Percentiles rank a stretch among this genome's conserved stretches.
Evolutionary conservation across 176 grass and related monocot species (phyloP).

Genomic region (Phoenix dactylifera): DNA sequence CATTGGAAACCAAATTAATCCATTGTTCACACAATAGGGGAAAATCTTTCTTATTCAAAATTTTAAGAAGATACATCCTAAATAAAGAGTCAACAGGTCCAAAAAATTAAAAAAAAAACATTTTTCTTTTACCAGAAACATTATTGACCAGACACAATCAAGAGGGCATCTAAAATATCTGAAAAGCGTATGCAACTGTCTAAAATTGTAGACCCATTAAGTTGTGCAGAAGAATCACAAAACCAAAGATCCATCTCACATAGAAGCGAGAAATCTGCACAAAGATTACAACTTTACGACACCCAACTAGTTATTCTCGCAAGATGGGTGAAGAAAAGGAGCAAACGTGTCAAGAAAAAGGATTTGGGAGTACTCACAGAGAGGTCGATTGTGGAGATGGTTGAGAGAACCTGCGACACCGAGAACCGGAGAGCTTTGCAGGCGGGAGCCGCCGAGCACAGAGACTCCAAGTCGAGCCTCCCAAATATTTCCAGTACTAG

Average conservation of each 20-base stretch:
- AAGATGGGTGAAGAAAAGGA: background rate
- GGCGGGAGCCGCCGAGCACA: slow-evolving; percentile 67
- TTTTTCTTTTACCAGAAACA: too few species aligned
- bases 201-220: background rate
- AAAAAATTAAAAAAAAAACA: too few species aligned
- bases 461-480: slow-evolving; percentile 60
- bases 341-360: background rate
- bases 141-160: too few species aligned
- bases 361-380: slow-evolving; percentile 16
- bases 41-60: too few species aligned
- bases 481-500: slow-evolving; percentile 60
- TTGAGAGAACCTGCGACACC: slow-evolving; percentile 22
- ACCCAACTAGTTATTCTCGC: background rate
- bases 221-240: background rate
- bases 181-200: too few species aligned
- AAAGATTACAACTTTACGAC: background rate
- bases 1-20: too few species aligned
- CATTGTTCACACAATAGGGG: too few species aligned
- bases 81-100: too few species aligned
- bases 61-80: too few species aligned
- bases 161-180: too few species aligned
- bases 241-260: background rate
- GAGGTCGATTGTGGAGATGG: slow-evolving; percentile 35
- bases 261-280: background rate
- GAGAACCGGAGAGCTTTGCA: slow-evolving; percentile 48